These are phyloP conservation scores for Nidula microcarpa DNA, from an alignment of 768 basidiomycete genomes.

Conservation along the genomic window DNA sequence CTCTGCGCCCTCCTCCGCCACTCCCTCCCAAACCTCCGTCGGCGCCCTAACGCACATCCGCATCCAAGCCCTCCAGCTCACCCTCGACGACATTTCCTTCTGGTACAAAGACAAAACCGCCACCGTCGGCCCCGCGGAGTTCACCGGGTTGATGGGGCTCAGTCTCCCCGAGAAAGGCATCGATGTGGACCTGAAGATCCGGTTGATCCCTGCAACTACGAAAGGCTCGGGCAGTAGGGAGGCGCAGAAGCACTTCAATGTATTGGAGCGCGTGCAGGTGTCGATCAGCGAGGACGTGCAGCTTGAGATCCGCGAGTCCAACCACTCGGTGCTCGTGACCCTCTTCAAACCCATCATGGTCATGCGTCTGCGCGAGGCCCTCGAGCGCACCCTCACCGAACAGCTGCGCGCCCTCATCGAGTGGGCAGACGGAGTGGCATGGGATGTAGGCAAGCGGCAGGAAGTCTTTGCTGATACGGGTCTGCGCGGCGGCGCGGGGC, in stretches of 20 bases:
- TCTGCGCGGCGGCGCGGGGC: constrained; percentile 39
- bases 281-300: constrained; percentile 54
- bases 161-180: constrained; percentile 64
- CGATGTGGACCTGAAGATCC: constrained; percentile 64
- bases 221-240: constrained; percentile 39
- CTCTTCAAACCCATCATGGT: constrained; percentile 64
- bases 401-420: constrained; percentile 52
- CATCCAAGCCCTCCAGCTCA: constrained; percentile 61
- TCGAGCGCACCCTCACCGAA: constrained; percentile 55
- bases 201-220: constrained; percentile 52
- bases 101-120: constrained; percentile 65
- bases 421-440: constrained; percentile 52
- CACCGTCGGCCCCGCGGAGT: constrained; percentile 49
- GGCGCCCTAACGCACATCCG: constrained; percentile 66
- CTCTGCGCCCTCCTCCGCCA: constrained; percentile 27
- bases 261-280: constrained; percentile 52
- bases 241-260: constrained; percentile 45
- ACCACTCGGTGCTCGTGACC: constrained; percentile 58
- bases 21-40: constrained; percentile 41
- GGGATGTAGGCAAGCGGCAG: constrained; percentile 52
- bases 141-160: constrained; percentile 60
- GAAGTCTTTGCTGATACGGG: constrained; percentile 69
- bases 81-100: constrained; percentile 66
- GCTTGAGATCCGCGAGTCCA: constrained; percentile 54
- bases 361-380: constrained; percentile 51